These are phyloP conservation scores for Lactarius trivialis DNA, from an alignment of 768 basidiomycete species.

Conservation along the genomic window DNA sequence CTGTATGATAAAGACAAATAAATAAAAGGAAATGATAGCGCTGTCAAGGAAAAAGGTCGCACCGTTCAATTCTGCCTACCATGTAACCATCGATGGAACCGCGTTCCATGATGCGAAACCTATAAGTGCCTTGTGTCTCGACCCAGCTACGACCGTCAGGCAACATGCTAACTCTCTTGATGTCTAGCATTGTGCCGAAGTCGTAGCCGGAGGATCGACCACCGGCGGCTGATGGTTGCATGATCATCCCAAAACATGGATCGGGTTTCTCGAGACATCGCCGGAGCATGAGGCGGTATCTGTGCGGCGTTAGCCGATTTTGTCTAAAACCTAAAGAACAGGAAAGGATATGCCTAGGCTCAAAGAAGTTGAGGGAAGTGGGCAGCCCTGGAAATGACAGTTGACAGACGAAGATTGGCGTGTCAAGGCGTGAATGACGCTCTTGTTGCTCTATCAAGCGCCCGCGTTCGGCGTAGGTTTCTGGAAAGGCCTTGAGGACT, in stretches of 20 bases:
- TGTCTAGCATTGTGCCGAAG: conserved; percentile 93
- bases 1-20: conserved; percentile 19
- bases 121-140: conserved; percentile 61
- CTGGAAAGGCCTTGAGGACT: conserved; percentile 69
- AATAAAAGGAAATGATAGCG: background rate
- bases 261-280: conserved; percentile 75
- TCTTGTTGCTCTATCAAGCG: conserved; percentile 67
- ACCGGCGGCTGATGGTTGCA: conserved; percentile 47
- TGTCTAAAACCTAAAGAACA: background rate
- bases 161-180: conserved; percentile 78
- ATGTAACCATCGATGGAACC: conserved; percentile 85
- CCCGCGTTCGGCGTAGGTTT: conserved; percentile 56
- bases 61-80: conserved; percentile 72
- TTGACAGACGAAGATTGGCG: conserved; percentile 87
- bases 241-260: conserved; percentile 91
- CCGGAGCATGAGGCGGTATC: conserved; percentile 93
- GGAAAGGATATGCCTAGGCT: conserved; percentile 53
- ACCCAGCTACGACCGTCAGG: conserved; percentile 87
- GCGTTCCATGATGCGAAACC: conserved; percentile 83
- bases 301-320: conserved; percentile 24
- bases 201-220: conserved; percentile 37
- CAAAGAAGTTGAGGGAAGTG: conserved; percentile 86
- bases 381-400: conserved; percentile 90
- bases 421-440: conserved; percentile 71
- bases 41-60: background rate